phyloP scores from a whole-genome alignment of 306 rosid genomes.

The Vachellia collinsii region DNA sequence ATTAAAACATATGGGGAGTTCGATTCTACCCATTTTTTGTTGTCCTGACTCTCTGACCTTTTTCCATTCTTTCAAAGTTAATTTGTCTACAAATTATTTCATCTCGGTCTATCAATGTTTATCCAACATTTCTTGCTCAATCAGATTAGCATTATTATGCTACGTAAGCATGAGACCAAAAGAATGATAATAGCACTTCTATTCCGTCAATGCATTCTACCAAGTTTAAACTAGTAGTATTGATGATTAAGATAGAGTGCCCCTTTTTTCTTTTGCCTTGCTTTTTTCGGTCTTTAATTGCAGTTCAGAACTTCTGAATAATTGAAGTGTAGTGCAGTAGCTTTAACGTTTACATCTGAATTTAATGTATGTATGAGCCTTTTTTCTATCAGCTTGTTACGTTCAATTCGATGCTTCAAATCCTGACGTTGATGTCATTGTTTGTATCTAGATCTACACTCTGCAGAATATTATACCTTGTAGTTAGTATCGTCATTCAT shows the following conservation, averaged over 20 bases:
- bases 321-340: background rate
- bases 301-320: slow-evolving; percentile 14
- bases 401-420: slow-evolving; percentile 15
- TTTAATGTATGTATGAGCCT: slow-evolving; percentile 23
- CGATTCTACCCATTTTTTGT: background rate
- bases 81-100: background rate
- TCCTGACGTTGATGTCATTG: slow-evolving; percentile 1
- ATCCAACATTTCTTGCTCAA: background rate
- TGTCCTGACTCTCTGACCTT: background rate
- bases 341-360: slow-evolving; percentile 20
- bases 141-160: background rate
- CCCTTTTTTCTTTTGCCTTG: background rate
- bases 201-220: background rate
- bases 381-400: background rate
- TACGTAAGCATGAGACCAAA: background rate
- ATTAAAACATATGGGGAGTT: background rate
- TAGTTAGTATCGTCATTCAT: slow-evolving; percentile 19
- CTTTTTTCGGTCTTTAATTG: background rate
- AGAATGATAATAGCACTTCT: background rate
- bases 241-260: background rate
- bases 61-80: background rate
- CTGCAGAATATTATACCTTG: background rate
- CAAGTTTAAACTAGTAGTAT: background rate
- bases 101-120: background rate
- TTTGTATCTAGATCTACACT: slow-evolving; percentile 1